phyloP scores from a whole-genome alignment of 73 alveolate species.

The Paramecium primaurelia region DNA sequence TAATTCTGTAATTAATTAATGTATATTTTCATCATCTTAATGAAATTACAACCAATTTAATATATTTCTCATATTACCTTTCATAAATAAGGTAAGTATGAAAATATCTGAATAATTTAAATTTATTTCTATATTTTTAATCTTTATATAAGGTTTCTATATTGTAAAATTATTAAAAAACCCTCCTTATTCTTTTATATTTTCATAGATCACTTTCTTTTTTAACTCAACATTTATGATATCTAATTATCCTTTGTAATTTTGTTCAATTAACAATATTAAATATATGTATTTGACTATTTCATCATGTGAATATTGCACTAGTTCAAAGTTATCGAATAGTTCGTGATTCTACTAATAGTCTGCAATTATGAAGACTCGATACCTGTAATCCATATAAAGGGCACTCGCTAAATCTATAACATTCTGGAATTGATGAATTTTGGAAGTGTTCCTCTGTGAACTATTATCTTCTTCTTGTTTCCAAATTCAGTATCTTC shows the following conservation, averaged over 20 bases:
- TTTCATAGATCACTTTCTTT: slow-evolving; percentile 1
- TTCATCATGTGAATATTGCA: neutral
- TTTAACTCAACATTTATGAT: neutral
- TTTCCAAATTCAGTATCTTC: neutral
- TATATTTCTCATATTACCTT: neutral
- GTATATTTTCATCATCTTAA: neutral
- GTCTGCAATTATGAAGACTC: neutral
- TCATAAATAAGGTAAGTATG: neutral
- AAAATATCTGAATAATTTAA: neutral
- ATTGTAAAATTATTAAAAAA: neutral
- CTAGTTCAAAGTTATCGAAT: neutral
- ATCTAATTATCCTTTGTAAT: neutral
- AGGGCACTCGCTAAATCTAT: neutral
- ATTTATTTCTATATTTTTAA: neutral
- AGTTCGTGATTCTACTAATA: neutral
- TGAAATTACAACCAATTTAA: neutral
- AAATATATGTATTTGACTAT: neutral
- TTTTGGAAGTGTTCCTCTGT: slow-evolving; percentile 14
- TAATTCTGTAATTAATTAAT: neutral
- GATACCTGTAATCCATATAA: slow-evolving; percentile 31
- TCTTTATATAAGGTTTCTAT: neutral
- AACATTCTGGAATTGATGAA: neutral
- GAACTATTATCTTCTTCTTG: neutral
- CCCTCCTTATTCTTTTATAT: neutral
- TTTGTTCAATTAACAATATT: neutral